Base-by-base conservation (phyloP, 2,329 filamentous ascomycete species). In the Domatiomyces globalis region DNA sequence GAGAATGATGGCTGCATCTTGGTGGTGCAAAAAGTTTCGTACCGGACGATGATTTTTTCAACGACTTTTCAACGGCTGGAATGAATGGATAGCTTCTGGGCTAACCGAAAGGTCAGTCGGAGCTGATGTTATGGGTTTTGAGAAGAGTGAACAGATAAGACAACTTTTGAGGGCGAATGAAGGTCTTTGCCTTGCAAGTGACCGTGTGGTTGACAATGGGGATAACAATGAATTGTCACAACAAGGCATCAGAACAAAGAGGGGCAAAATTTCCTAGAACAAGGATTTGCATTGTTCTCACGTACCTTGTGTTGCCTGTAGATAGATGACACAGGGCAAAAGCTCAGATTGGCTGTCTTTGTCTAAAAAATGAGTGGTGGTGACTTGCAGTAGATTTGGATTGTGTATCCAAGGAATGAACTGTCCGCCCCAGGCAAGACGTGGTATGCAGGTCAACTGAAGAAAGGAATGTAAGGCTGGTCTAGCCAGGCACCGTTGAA, bases 391-490 rank as follows among this genome's bases (percentile, higher is more conserved):
- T 49, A 36, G 25, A 47, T 45, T 33, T 48, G 43, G 45, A 42
- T 47, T 43, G 39, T 52, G 50, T 20, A 29, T 45, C 20, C 18
- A 58, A 51, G 47, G 56, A 59, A 54, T 55, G 52, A 55, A 54
- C 51, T 52, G 53, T 55, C 56, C 55, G 57, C 57, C 46, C 51
- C 57, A 45, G 57, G 57, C 56, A 56, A 51, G 48, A 56, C 54
- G 50, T 5, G 15, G 43, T 45, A 10, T 10, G 18, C 43, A 45
- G 22, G 43, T 45, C 43, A 45, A 45, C 43, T 45, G 43, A 45
- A 3, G n/a, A 27, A 45, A 45, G 18, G 43, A 45, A 27, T 10
- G 43, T 45, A 45, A 45, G n/a, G 36, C 48, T 47, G 51, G 51
- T 45, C 51, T 50, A 51, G 51, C 48, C 51, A 48, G 49, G 51